Evolutionary conservation across 352 stramenopile genomes (phyloP).

Genomic region (Pythium phragmiticola): DNA sequence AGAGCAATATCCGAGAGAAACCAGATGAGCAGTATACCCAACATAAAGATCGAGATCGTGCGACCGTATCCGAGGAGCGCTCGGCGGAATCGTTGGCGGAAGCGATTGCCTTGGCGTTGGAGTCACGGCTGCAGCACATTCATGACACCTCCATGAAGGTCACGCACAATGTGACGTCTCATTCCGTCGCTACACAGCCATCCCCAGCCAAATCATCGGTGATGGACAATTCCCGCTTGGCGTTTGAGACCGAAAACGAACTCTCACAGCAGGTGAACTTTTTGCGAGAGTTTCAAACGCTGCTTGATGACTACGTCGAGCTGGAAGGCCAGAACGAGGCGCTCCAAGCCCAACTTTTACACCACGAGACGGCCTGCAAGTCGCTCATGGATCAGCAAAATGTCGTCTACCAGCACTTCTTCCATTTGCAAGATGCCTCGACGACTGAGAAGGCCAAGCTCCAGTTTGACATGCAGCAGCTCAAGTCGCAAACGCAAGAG

Average conservation of each 20-base stretch:
- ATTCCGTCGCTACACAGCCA: slow-evolving; percentile 14
- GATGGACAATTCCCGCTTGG: slow-evolving; percentile 18
- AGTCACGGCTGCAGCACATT: slow-evolving; percentile 17
- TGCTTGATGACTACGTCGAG: slow-evolving; percentile 58
- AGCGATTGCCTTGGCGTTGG: slow-evolving; percentile 30
- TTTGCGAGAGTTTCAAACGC: slow-evolving; percentile 63
- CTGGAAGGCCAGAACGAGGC: slow-evolving; percentile 49
- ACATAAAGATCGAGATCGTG: background rate
- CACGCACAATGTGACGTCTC: background rate
- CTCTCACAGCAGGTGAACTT: slow-evolving; percentile 60
- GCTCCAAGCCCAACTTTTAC: slow-evolving; percentile 39
- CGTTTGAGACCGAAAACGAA: slow-evolving; percentile 57
- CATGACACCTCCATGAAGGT: slow-evolving; percentile 12
- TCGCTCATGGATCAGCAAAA: slow-evolving; percentile 71
- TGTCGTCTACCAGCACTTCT: slow-evolving; percentile 70
- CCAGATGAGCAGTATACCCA: background rate
- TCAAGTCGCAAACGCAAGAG: slow-evolving; percentile 40
- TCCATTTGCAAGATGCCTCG: slow-evolving; percentile 50
- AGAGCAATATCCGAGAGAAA: background rate
- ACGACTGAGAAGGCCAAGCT: slow-evolving; percentile 37
- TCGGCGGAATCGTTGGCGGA: slow-evolving; percentile 26
- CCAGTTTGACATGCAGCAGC: slow-evolving; percentile 39
- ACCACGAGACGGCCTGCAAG: slow-evolving; percentile 57
- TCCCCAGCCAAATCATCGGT: slow-evolving; percentile 11
- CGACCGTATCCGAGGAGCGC: background rate